These are phyloP conservation scores for Cytospora chrysosperma DNA, from an alignment of 2,329 filamentous ascomycete genomes.

Conservation along the genomic window DNA sequence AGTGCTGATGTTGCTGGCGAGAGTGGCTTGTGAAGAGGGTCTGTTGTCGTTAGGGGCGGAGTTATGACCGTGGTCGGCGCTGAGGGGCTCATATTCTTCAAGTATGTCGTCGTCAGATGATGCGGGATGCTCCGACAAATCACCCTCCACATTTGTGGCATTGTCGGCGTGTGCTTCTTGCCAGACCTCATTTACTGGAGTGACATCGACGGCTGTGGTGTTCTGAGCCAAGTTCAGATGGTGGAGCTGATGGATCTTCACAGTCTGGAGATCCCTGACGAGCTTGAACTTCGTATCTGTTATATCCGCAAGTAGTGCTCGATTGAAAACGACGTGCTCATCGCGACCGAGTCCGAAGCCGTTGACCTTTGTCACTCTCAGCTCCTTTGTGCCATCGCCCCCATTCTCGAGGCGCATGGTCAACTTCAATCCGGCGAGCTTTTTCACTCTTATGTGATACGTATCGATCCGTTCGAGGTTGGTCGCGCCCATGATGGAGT, in stretches of 20 bases:
- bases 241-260: slow-evolving; percentile 42
- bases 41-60: neutral
- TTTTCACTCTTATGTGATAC: slow-evolving; percentile 49
- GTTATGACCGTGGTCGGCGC: neutral
- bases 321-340: slow-evolving; percentile 79
- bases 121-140: neutral
- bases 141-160: neutral
- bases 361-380: slow-evolving; percentile 77
- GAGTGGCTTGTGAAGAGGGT: slow-evolving; percentile 2
- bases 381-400: slow-evolving; percentile 44
- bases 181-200: slow-evolving; percentile 28
- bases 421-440: slow-evolving; percentile 58
- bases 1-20: slow-evolving; percentile 21
- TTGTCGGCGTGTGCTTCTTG: slow-evolving; percentile 22
- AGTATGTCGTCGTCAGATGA: slow-evolving; percentile 8
- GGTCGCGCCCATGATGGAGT: slow-evolving; percentile 46
- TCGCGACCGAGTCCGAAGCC: slow-evolving; percentile 81
- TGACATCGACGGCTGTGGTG: slow-evolving; percentile 26
- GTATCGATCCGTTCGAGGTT: slow-evolving; percentile 46
- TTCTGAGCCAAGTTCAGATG: slow-evolving; percentile 71
- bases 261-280: slow-evolving; percentile 61
- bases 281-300: slow-evolving; percentile 83
- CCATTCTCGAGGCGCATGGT: slow-evolving; percentile 65
- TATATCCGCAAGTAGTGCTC: slow-evolving; percentile 72
- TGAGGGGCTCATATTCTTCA: neutral